Conservation (phyloP, 2,329 filamentous ascomycete genomes). For the Microascus cirrosus region DNA sequence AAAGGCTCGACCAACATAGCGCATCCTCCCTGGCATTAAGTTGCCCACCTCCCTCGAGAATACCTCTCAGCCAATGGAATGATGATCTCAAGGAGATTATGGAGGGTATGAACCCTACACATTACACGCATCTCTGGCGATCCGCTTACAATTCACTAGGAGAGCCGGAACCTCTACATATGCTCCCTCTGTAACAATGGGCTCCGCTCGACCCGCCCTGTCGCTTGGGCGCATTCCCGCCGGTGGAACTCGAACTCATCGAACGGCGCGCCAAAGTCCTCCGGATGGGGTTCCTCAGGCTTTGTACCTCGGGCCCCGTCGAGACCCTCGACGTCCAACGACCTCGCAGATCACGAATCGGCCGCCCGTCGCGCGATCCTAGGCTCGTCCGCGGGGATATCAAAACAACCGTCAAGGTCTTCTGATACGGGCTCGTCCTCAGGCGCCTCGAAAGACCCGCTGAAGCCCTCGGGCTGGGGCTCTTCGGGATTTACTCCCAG, state of each 20-base stretch:
- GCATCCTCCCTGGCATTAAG: not conserved
- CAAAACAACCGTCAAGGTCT: too few species aligned
- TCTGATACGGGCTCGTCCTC: not conserved
- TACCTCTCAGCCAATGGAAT: constrained; percentile 2
- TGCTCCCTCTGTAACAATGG: constrained; percentile 22
- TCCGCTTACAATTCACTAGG: constrained; percentile 12
- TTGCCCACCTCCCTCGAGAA: not conserved
- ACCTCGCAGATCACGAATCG: not conserved
- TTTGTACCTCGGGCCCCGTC: not conserved
- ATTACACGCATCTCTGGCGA: not conserved
- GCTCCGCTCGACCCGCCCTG: not conserved
- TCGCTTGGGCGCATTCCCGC: not conserved
- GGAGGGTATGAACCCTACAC: constrained; percentile 21
- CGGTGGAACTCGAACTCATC: not conserved
- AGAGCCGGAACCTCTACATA: constrained; percentile 25
- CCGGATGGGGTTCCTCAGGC: not conserved
- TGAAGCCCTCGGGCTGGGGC: not conserved
- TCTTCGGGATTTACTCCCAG: not conserved
- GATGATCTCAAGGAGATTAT: constrained; percentile 31
- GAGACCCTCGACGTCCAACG: too few species aligned
- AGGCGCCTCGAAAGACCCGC: not conserved
- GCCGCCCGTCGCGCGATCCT: too few species aligned
- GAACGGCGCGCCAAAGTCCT: not conserved
- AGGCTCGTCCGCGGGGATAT: too few species aligned
- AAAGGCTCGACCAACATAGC: not conserved